phyloP scores from a whole-genome alignment of 768 basidiomycete genomes.

The Botryobasidium botryosum region DNA sequence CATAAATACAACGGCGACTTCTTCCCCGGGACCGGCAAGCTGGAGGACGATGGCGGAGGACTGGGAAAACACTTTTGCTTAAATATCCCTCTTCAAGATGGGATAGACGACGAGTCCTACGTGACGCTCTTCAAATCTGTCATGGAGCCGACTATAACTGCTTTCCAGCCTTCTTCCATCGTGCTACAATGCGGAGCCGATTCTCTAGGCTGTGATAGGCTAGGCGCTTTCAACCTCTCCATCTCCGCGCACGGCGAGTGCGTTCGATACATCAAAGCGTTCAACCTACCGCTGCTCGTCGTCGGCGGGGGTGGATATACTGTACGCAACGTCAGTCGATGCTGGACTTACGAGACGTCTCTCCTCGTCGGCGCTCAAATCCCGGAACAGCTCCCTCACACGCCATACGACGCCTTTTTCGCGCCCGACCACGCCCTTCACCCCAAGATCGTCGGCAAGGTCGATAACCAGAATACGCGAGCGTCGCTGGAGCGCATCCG shows the following conservation, averaged over 20 bases:
- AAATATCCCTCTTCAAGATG: constrained; percentile 90
- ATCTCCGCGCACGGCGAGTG: constrained; percentile 98
- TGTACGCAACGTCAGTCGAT: constrained; percentile 92
- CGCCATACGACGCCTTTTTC: constrained; percentile 87
- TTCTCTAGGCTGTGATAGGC: constrained; percentile 81
- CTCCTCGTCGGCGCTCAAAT: constrained; percentile 72
- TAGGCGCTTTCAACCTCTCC: constrained; percentile 94
- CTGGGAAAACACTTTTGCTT: constrained; percentile 86
- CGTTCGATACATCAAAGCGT: constrained; percentile 89
- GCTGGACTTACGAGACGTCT: constrained; percentile 97
- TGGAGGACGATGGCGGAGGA: constrained; percentile 82
- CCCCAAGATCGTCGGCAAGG: constrained; percentile 76
- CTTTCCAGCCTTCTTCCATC: constrained; percentile 77
- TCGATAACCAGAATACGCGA: constrained; percentile 83
- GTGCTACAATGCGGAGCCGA: constrained; percentile 97
- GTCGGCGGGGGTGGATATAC: constrained; percentile 95
- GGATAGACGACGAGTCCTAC: constrained; percentile 96
- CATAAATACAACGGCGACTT: constrained; percentile 99
- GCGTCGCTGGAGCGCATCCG: constrained; percentile 74
- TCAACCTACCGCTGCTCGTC: constrained; percentile 77
- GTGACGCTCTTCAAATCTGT: constrained; percentile 89
- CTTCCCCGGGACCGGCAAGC: constrained; percentile 93
- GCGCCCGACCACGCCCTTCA: constrained; percentile 85
- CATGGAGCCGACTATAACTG: constrained; percentile 80
- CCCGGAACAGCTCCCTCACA: constrained; percentile 73